Conservation (phyloP, 768 basidiomycete species). For the Russula griseocarnosa region DNA sequence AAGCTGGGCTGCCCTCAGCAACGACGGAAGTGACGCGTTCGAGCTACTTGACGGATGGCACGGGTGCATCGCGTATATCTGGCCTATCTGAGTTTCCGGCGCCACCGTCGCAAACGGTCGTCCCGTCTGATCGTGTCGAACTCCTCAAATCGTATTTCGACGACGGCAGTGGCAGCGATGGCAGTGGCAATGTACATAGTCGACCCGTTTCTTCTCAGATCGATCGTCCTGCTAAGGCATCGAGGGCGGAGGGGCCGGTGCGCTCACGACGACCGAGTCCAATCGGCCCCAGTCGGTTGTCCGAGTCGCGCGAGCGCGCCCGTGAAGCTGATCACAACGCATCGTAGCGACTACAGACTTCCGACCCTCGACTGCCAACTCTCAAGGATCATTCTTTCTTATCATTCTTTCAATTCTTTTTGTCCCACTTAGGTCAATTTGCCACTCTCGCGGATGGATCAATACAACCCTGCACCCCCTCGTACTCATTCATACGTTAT, state of each 20-base stretch:
- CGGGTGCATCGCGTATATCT: conserved; percentile 59
- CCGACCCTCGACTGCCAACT: not conserved
- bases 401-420: not conserved
- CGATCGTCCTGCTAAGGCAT: not conserved
- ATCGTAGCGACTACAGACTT: not conserved
- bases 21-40: conserved; percentile 38
- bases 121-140: conserved; percentile 13
- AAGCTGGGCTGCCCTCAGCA: conserved; percentile 32
- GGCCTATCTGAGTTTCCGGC: conserved; percentile 67
- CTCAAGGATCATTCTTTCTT: not conserved
- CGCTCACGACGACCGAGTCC: not conserved
- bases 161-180: not conserved
- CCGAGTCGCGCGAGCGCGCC: not conserved
- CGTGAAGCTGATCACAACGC: not conserved
- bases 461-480: not conserved
- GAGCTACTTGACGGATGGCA: conserved; percentile 60
- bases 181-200: not conserved
- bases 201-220: conserved; percentile 1
- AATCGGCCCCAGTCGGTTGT: not conserved
- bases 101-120: conserved; percentile 44
- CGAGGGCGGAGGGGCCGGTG: not conserved
- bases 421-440: not conserved
- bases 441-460: not conserved
- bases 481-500: conserved; percentile 12
- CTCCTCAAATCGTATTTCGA: conserved; percentile 21